A percentile compares a stretch with the other conserved stretches of the same genome.
Conservation (phyloP, 805 yeast genomes). For the Ogataea nonfermentans region DNA sequence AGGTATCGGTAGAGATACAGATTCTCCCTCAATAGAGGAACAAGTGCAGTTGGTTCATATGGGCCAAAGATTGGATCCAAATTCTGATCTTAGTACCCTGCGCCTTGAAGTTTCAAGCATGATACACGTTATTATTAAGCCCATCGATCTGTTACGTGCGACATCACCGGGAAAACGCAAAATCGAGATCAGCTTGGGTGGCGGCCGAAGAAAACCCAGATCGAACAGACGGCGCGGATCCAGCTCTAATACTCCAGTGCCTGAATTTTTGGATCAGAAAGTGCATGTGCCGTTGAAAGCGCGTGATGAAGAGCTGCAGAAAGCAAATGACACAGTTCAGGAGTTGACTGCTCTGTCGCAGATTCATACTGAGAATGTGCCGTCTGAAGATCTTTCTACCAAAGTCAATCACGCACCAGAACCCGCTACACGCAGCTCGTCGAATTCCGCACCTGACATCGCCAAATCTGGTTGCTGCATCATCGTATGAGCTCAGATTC, state of each 20-base stretch:
- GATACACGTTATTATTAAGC: slow-evolving; percentile 32
- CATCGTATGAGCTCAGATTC: neutral
- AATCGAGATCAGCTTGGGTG: slow-evolving; percentile 20
- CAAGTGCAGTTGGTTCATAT: slow-evolving; percentile 33
- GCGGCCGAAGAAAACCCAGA: slow-evolving; percentile 14
- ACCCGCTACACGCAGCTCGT: neutral
- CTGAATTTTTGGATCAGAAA: slow-evolving; percentile 15
- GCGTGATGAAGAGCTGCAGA: neutral
- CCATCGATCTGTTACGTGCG: slow-evolving; percentile 21
- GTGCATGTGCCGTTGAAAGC: neutral
- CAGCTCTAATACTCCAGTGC: slow-evolving; percentile 28
- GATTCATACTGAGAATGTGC: neutral
- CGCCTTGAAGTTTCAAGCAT: slow-evolving; percentile 27
- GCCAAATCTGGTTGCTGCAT: slow-evolving; percentile 8
- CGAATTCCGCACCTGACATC: neutral
- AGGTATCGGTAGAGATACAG: slow-evolving; percentile 13
- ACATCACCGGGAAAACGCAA: slow-evolving; percentile 17
- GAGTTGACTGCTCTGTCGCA: neutral
- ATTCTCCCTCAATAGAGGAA: slow-evolving; percentile 22
- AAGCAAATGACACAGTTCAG: neutral
- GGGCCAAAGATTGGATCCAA: slow-evolving; percentile 32
- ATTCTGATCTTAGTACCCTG: slow-evolving; percentile 19
- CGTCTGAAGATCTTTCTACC: slow-evolving; percentile 2
- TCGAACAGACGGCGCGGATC: slow-evolving; percentile 23
- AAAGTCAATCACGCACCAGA: slow-evolving; percentile 1